A percentile compares a stretch with the other conserved stretches of the same genome.
Evolutionary conservation across 169 alveolate species (phyloP).

Genomic region (Haemoproteus tartakovskyi): DNA sequence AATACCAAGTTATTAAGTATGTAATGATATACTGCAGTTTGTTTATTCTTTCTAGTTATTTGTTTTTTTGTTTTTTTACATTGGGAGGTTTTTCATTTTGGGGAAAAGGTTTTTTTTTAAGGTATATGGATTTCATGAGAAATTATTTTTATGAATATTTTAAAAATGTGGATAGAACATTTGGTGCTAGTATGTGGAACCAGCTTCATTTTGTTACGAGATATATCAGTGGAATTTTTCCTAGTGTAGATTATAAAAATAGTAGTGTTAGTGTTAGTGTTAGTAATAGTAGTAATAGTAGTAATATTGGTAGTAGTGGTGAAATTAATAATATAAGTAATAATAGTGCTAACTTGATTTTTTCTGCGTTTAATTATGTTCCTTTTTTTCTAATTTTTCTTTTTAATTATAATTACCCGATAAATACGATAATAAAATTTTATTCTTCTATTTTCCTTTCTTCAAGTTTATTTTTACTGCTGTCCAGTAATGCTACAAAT

Average conservation of each 20-base stretch:
- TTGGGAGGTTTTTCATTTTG: constrained; percentile 3
- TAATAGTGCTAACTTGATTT: neutral
- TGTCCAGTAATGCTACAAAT: neutral
- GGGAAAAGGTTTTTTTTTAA: neutral
- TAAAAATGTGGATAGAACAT: too few species aligned
- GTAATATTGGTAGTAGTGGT: neutral
- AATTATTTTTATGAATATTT: too few species aligned
- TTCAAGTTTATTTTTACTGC: constrained; percentile 21
- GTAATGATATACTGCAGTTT: neutral
- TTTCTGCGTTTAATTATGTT: neutral
- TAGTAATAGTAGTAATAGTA: neutral
- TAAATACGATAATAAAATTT: constrained; percentile 33
- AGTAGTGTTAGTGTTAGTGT: too few species aligned
- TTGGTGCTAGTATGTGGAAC: too few species aligned
- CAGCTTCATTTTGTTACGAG: too few species aligned
- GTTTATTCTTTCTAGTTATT: constrained; percentile 2
- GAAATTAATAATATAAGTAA: neutral
- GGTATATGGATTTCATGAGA: too few species aligned
- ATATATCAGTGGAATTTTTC: too few species aligned
- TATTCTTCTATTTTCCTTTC: constrained; percentile 23
- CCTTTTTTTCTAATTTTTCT: constrained; percentile 17
- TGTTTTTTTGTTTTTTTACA: constrained; percentile 30
- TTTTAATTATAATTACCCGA: constrained; percentile 20
- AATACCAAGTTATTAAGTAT: constrained; percentile 12
- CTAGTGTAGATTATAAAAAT: too few species aligned